Base-by-base conservation (phyloP, 1,139 yeast genomes). In the Protomyces macrosporus region DNA sequence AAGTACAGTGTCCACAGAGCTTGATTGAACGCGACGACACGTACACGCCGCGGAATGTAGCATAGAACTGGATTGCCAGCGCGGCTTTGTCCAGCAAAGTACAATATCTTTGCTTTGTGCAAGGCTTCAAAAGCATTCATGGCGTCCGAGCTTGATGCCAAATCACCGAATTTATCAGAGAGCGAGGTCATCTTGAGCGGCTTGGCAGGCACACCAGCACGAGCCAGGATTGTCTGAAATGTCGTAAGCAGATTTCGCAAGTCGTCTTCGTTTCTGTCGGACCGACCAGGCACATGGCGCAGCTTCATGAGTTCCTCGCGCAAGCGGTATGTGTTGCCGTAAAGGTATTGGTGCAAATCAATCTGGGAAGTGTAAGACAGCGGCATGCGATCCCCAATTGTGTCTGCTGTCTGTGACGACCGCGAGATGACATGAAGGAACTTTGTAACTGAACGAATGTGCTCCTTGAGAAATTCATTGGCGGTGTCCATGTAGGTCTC, bases 401-500 rank as follows among this genome's bases (percentile, higher is more conserved):
- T 42, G 9, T 14, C 16, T 2, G 32, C 48, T 14, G 12, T 14
- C 23, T 14, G 30, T n/a, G 23, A 14, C 6, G 32, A 35, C 23
- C 42, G 32, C 7, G 42, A 34, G 9, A 35, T 14, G 23, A 6
- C 12, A 10, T 35, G 39, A 7, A 57, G 40, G 35, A 58, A 35
- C 16, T 10, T 34, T 5, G 62, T 51, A 7, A 58, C 35, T 7
- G 45, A n/a, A 3, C n/a, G 16, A 6, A 53, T 33, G 14, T 51
- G 40, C 9, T 52, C 36, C 2, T 35, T 40, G 10, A 58, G 52
- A 14, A 58, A 58, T 3, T 42, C 53, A 45, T 58, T 58, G 9
- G 53, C 30, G 14, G 33, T 52, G 12, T 36, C 56, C 42, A 58
- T 52, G 45, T 37, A 55, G 1, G 45, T 40, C 23, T 58, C 62